Evolutionary conservation across 148 eudicot species (phyloP), one percentile per base, ranked within the genome.

Genomic region (Vaccinium vitisidaea): DNA sequence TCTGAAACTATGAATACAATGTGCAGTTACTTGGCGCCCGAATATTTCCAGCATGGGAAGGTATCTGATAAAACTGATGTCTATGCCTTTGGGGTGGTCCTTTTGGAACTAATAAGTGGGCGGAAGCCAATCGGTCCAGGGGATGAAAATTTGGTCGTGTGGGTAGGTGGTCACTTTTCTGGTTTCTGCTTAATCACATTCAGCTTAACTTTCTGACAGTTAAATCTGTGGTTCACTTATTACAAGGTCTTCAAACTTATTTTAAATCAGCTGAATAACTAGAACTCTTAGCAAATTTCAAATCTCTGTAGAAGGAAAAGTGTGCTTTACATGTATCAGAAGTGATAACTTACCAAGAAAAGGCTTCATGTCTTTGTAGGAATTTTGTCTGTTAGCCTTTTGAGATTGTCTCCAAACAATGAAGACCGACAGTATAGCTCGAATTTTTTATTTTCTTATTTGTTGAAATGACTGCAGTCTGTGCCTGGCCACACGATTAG

Each of bases 31-130:
- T 90, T 97, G 84, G 99, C 99, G 80, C 99, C 98, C 67, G 99
- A 97, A 84, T 97, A 97, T 87, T 97, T 95, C 88, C 99, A 97
- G 87, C 96, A 97, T 39, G 99, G 99, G 71, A 97, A 97, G 81
- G 91, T 97, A 74, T 97, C 98, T 0, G 96, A 97, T 87, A 97
- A 97, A 89, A 95, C 98, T 3, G 98, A 97, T 88, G 95, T 97
- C 61, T 97, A 97, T 84, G 99, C 98, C 55, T 95, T 92, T 55
- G 99, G 99, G 18, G 96, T 96, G 84, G 97, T 95, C 87, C 92
- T 96, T 27, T 87, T 95, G 84, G 98, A 97, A 83, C 92, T 97
- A 7, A 85, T 97, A 83, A 97, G 97, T 50, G 97, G 99, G 2
- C 90, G 98, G 81, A 93, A 92, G 85, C 97, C 99, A 52, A 97